Evolutionary conservation across 208 protist genomes (phyloP), one percentile per base, ranked within the genome.

Genomic region (Trypanosoma mega): DNA sequence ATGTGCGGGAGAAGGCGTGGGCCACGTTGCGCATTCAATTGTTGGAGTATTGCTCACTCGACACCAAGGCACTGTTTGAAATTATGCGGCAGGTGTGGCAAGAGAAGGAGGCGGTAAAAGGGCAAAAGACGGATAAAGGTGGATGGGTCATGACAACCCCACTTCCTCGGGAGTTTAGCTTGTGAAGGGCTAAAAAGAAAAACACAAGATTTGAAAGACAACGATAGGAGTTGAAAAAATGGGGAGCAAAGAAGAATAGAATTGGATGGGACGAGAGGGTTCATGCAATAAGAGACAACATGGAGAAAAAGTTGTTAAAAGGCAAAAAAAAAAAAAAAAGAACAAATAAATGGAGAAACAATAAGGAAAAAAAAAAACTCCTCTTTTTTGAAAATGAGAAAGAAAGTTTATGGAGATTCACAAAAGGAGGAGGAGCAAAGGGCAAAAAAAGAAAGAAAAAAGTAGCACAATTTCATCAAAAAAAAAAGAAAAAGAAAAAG

Each of bases 1-100:
- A 88, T 39, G 56, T 74, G 51, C 83, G 86, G 2, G 82, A 92
- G 3, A 58, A 68, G 62, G 76, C 82, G 37, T 93, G 89, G 86
- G 61, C 76, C 9, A 82, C 67, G 18, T 74, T 96, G 30, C 85
- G 89, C 37, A 87, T 85, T 33, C 86, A 96, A 66, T 72, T 96
- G 11, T 68, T 96, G n/a, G 82, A 96, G 74, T 96, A 96, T 75
- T 96, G 89, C 74, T 93, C 85, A 16, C 67, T 93, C 11, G 89
- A 95, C 63, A 95, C 89, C 4, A 85, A 80, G 63, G 85, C 76
- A 7, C 46, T 95, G 24, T 95, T 92, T 48, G 88, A 95, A 58
- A 90, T 95, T 45, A 88, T 95, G 85, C 82, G 88, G 23, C 80
- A 95, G 54, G 77, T 95, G 21, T 80, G 84, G 65, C 58, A 64